These are phyloP conservation scores for Solanum pimpinellifolium DNA, from an alignment of 257 asterid genomes.

Conservation along the genomic window DNA sequence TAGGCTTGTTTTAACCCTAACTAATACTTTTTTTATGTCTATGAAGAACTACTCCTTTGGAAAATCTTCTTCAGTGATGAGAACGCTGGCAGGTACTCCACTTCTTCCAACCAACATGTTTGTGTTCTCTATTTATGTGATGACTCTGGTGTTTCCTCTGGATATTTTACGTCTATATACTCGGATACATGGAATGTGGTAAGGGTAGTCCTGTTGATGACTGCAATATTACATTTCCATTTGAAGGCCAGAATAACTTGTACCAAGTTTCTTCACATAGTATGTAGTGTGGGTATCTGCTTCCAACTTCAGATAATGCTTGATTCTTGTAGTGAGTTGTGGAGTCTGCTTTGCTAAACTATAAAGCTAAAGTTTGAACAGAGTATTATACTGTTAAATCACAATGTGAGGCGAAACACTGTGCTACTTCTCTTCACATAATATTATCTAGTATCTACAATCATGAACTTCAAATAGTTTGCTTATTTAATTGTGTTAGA, in stretches of 20 bases:
- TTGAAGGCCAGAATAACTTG: background rate
- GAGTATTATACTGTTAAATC: background rate
- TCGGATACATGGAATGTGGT: background rate
- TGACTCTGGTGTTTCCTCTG: background rate
- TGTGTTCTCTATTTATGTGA: conserved; percentile 2
- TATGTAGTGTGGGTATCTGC: background rate
- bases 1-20: conserved; percentile 5
- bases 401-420: background rate
- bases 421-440: background rate
- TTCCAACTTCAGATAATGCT: background rate
- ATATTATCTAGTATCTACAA: background rate
- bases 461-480: background rate
- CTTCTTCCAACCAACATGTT: conserved; percentile 4
- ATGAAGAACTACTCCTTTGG: conserved; percentile 93
- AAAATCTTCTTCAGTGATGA: conserved; percentile 92
- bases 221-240: background rate
- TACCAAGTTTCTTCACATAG: background rate
- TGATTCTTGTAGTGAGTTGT: background rate
- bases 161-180: background rate
- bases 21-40: conserved; percentile 21
- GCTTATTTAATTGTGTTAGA: background rate
- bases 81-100: conserved; percentile 72
- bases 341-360: background rate
- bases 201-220: background rate
- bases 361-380: background rate